These are phyloP conservation scores for Mortierella sp. DNA, from an alignment of 371 early-diverging fungal species.

Conservation along the genomic window DNA sequence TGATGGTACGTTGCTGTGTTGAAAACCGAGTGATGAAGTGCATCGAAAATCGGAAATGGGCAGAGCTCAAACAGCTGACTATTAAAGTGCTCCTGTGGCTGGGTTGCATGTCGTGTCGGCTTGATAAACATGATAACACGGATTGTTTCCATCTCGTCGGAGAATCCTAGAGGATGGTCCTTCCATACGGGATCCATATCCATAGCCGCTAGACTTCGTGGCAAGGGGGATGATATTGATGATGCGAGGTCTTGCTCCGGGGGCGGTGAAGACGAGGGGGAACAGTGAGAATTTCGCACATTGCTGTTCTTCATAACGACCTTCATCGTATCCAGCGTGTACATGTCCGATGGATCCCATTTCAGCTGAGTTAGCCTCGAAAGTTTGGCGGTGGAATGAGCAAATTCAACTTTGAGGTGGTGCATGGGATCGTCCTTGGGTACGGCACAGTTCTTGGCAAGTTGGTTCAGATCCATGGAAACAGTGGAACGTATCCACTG, in stretches of 20 bases:
- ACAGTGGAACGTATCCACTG: slow-evolving; percentile 37
- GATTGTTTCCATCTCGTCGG: slow-evolving; percentile 6
- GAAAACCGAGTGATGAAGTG: slow-evolving; percentile 46
- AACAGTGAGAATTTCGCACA: too few relatives aligned
- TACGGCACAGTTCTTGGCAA: slow-evolving; percentile 43
- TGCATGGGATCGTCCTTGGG: slow-evolving; percentile 50
- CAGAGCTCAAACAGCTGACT: slow-evolving; percentile 27
- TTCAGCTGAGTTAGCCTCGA: slow-evolving; percentile 35
- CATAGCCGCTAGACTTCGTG: slow-evolving; percentile 33
- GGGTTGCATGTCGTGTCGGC: slow-evolving; percentile 44
- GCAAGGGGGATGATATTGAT: not conserved
- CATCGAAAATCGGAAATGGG: slow-evolving; percentile 45
- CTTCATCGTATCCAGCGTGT: slow-evolving; percentile 33
- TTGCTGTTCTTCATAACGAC: not conserved
- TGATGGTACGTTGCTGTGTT: slow-evolving; percentile 37
- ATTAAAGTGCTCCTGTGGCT: slow-evolving; percentile 33
- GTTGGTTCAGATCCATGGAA: slow-evolving; percentile 17
- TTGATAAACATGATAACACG: slow-evolving; percentile 46
- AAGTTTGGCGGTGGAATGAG: slow-evolving; percentile 31
- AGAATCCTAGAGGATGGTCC: not conserved
- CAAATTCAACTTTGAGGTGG: slow-evolving; percentile 48
- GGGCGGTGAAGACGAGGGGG: not conserved
- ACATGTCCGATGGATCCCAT: slow-evolving; percentile 45
- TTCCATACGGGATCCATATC: slow-evolving; percentile 35
- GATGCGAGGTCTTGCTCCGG: not conserved